These are phyloP conservation scores for Arabidopsis arenosa DNA, from an alignment of 345 rosid genomes.

Conservation along the genomic window DNA sequence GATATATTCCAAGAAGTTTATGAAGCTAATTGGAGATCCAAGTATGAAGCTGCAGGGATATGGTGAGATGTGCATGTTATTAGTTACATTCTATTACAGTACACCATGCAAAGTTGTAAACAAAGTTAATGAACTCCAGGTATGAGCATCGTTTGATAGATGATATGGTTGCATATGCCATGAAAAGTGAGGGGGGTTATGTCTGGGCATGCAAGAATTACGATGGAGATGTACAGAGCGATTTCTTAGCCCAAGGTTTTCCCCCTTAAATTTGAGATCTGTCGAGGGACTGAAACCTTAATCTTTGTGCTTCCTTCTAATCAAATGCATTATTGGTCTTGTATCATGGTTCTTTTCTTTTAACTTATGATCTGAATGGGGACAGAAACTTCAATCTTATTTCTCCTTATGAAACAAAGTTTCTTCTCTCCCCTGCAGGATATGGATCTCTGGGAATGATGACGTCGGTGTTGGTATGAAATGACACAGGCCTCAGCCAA, in stretches of 20 bases:
- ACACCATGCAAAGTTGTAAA: constrained; percentile 23
- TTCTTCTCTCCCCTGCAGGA: constrained; percentile 53
- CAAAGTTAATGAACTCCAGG: constrained; percentile 52
- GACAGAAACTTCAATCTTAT: not conserved
- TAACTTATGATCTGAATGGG: constrained; percentile 11
- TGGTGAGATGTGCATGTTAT: constrained; percentile 57
- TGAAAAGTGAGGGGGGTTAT: constrained; percentile 92
- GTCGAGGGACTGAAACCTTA: not conserved
- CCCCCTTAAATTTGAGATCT: constrained; percentile 16
- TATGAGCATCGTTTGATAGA: constrained; percentile 96
- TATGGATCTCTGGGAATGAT: constrained; percentile 97
- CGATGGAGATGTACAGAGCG: constrained; percentile 99
- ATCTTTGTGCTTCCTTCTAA: not conserved
- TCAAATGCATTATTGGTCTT: constrained; percentile 55
- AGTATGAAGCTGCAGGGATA: constrained; percentile 85
- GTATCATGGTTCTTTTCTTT: constrained; percentile 47
- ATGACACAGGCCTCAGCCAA: constrained; percentile 1
- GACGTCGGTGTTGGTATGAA: constrained; percentile 90
- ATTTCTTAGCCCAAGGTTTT: constrained; percentile 94
- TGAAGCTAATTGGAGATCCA: constrained; percentile 76
- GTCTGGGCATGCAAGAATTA: constrained; percentile 99
- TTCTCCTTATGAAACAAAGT: constrained; percentile 18
- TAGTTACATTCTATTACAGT: constrained; percentile 30
- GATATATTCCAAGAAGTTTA: constrained; percentile 95
- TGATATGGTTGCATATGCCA: constrained; percentile 96